Conservation (phyloP, 1,284 basidiomycete species). For the Taiwanofungus camphoratus region DNA sequence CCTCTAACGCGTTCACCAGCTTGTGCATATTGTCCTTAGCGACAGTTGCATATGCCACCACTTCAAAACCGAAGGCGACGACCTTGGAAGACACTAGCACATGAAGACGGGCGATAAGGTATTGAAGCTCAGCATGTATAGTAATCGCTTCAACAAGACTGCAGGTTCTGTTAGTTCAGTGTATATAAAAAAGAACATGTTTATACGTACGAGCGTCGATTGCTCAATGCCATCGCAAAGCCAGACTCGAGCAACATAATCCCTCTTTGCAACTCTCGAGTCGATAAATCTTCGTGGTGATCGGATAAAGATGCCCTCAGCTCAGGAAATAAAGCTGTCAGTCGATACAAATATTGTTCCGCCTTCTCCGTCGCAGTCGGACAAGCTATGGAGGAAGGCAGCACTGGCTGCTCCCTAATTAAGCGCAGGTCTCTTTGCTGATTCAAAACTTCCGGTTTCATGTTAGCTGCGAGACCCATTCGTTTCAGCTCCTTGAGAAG, state of each 20-base stretch:
- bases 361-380: slow-evolving; percentile 29
- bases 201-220: slow-evolving; percentile 37
- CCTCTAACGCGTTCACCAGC: slow-evolving; percentile 35
- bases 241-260: slow-evolving; percentile 78
- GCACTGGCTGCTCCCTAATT: slow-evolving; percentile 58
- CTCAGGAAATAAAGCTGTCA: slow-evolving; percentile 64
- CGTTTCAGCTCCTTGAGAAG: slow-evolving; percentile 86
- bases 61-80: slow-evolving; percentile 24
- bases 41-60: slow-evolving; percentile 25
- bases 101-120: slow-evolving; percentile 16
- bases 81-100: slow-evolving; percentile 19
- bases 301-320: slow-evolving; percentile 60
- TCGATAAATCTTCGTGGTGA: slow-evolving; percentile 81
- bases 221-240: slow-evolving; percentile 55
- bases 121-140: slow-evolving; percentile 10
- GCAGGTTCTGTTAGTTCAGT: not conserved
- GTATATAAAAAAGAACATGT: not conserved
- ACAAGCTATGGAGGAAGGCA: slow-evolving; percentile 24
- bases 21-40: slow-evolving; percentile 32
- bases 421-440: slow-evolving; percentile 61
- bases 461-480: slow-evolving; percentile 69
- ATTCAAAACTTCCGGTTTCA: slow-evolving; percentile 68
- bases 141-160: slow-evolving; percentile 12
- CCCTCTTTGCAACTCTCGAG: slow-evolving; percentile 81
- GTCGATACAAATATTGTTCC: slow-evolving; percentile 70